Evolutionary conservation across 2,329 filamentous ascomycete genomes (phyloP).

Genomic region (Bipolaris cookei): DNA sequence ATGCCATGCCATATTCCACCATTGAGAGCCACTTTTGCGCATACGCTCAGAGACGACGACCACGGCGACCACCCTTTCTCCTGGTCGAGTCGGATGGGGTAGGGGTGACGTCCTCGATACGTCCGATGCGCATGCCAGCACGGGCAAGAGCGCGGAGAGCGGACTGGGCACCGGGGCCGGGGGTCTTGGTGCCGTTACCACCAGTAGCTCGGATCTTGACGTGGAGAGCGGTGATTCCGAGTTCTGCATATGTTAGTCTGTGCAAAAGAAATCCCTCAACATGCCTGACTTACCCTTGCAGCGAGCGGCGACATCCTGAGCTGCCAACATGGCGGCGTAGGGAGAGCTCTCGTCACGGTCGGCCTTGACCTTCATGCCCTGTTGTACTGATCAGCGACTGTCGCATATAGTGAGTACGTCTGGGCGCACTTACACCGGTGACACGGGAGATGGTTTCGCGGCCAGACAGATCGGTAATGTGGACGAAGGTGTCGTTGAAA

Average conservation of each 20-base stretch:
- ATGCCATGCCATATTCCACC: constrained; percentile 44
- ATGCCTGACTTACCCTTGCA: constrained; percentile 62
- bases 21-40: constrained; percentile 41
- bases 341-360: constrained; percentile 99
- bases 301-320: constrained; percentile 87
- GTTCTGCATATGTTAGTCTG: constrained; percentile 53
- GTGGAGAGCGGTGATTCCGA: constrained; percentile 94
- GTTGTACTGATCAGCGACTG: constrained; percentile 9
- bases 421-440: constrained; percentile 72
- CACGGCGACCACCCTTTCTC: constrained; percentile 99
- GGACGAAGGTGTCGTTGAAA: constrained; percentile 71
- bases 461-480: constrained; percentile 98
- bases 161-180: constrained; percentile 97
- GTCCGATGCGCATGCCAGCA: constrained; percentile 99
- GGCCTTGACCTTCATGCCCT: constrained; percentile 90
- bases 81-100: constrained; percentile 99
- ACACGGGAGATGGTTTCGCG: constrained; percentile 99
- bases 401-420: constrained; percentile 1
- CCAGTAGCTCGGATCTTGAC: constrained; percentile 99
- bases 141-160: constrained; percentile 98
- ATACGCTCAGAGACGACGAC: constrained; percentile 94
- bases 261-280: neutral
- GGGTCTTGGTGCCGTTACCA: constrained; percentile 99
- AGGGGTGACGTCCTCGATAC: constrained; percentile 99
- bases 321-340: constrained; percentile 99